phyloP scores from a whole-genome alignment of 164 flowering plant species.

The Echeveria elegans region DNA sequence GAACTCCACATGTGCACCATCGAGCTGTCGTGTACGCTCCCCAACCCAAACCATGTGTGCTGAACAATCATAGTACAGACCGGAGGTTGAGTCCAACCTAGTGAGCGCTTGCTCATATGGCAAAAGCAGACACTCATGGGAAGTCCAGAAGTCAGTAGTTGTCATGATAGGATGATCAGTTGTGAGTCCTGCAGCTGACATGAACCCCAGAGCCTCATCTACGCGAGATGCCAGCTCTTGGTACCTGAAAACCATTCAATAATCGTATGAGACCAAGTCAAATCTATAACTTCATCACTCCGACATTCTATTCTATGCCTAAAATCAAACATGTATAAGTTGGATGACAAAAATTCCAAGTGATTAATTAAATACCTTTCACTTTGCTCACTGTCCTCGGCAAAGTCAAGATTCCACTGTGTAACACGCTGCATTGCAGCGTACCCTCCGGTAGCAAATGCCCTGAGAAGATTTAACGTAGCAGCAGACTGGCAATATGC shows the following conservation, averaged over 20 bases:
- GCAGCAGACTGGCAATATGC: conserved; percentile 9
- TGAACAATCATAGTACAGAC: conserved; percentile 3
- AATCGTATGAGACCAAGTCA: neutral
- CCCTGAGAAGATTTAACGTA: conserved; percentile 6
- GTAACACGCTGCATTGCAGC: conserved; percentile 10
- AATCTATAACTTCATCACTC: neutral
- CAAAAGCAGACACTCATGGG: conserved; percentile 8
- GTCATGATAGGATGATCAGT: conserved; percentile 9
- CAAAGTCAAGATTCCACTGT: conserved; percentile 8
- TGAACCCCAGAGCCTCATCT: conserved; percentile 9
- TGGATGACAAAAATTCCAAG: neutral
- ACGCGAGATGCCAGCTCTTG: conserved; percentile 6
- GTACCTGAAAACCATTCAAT: neutral
- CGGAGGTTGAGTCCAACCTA: conserved; percentile 7
- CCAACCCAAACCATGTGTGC: conserved; percentile 11
- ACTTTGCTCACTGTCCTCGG: conserved; percentile 9
- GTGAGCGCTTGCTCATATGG: conserved; percentile 6
- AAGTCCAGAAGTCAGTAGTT: conserved; percentile 10
- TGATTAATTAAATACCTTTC: conserved; percentile 9
- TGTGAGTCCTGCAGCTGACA: conserved; percentile 7
- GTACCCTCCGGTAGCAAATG: conserved; percentile 8
- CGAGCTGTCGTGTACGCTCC: conserved; percentile 8
- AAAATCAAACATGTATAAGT: neutral
- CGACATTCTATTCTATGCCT: neutral
- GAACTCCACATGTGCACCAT: conserved; percentile 9